Conservation (phyloP, 805 yeast species). For the Metschnikowia sp. region DNA sequence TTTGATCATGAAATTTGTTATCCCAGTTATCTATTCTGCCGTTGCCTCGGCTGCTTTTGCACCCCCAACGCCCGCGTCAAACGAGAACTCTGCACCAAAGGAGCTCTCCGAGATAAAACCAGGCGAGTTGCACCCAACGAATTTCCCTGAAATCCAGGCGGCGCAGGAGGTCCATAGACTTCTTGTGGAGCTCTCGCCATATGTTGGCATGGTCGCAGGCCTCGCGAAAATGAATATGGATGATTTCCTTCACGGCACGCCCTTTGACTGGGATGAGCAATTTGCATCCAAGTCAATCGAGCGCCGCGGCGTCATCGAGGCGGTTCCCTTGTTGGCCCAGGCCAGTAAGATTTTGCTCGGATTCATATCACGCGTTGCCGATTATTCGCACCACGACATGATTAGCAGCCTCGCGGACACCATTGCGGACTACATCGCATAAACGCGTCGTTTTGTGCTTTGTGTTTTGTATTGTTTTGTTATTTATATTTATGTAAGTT, state of each 20-base stretch:
- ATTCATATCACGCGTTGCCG: conserved; percentile 1
- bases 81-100: not conserved
- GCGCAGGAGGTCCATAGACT: conserved; percentile 5
- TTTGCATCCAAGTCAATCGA: not conserved
- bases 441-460: not conserved
- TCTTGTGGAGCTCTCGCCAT: not conserved
- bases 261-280: conserved; percentile 5
- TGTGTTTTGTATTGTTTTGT: not conserved
- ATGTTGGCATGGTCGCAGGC: not conserved
- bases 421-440: conserved; percentile 2
- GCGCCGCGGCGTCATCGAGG: not conserved
- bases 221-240: conserved; percentile 4
- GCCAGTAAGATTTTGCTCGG: not conserved
- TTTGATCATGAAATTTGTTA: not conserved
- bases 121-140: conserved; percentile 2
- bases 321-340: conserved; percentile 1
- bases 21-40: not conserved
- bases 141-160: conserved; percentile 4
- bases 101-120: not conserved
- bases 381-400: not conserved
- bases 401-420: conserved; percentile 3
- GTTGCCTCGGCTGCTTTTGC: not conserved
- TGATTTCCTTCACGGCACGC: conserved; percentile 5
- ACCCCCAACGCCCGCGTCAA: not conserved
- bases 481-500: not conserved